Evolutionary conservation across 2,329 filamentous ascomycete species (phyloP).

Genomic region (Sclerotinia nivalis): DNA sequence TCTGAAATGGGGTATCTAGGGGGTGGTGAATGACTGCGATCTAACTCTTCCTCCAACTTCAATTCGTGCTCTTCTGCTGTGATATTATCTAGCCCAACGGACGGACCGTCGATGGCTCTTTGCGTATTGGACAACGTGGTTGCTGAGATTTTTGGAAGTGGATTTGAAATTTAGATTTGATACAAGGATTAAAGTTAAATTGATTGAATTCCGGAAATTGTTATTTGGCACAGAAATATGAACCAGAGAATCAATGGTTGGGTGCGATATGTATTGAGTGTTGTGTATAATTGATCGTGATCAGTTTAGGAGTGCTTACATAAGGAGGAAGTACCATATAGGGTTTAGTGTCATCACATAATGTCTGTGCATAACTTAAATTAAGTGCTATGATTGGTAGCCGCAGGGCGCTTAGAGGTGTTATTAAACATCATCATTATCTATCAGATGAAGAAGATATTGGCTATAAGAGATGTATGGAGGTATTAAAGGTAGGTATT

Average conservation of each 20-base stretch:
- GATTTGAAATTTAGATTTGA: conserved; percentile 23
- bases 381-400: conserved; percentile 14
- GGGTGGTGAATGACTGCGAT: conserved; percentile 53
- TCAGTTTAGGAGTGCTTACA: conserved; percentile 15
- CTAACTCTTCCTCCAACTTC: conserved; percentile 43
- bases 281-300: conserved; percentile 8
- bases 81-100: conserved; percentile 43
- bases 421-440: conserved; percentile 4
- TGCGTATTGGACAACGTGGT: conserved; percentile 53
- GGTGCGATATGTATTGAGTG: neutral
- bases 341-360: neutral
- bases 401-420: conserved; percentile 14
- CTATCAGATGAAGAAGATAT: conserved; percentile 2
- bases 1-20: conserved; percentile 59
- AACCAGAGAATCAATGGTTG: conserved; percentile 2
- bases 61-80: conserved; percentile 33
- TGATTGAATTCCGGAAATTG: conserved; percentile 23
- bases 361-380: neutral
- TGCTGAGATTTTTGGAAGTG: conserved; percentile 31
- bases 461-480: neutral
- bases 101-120: conserved; percentile 49
- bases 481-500: neutral
- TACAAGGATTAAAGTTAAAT: conserved; percentile 21
- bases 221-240: conserved; percentile 14
- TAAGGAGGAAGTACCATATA: neutral